Evolutionary conservation across 352 stramenopile species (phyloP).

Genomic region (Elongisporangium senticosum): DNA sequence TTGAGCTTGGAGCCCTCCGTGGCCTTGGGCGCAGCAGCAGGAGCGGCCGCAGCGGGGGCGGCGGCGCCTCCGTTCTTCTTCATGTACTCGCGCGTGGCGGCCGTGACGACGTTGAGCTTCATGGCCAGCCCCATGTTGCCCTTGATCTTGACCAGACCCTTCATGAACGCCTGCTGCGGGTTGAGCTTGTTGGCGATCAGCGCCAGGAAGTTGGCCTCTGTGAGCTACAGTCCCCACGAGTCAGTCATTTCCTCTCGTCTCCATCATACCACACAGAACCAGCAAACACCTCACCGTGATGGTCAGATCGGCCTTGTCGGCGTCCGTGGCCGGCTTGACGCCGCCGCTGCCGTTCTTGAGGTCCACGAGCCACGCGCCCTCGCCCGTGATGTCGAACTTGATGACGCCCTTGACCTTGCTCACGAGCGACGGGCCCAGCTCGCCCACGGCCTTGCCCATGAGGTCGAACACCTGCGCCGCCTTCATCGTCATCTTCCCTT

Average conservation of each 20-base stretch:
- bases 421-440: conserved; percentile 64
- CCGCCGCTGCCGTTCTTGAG: conserved; percentile 72
- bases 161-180: conserved; percentile 93
- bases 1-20: conserved; percentile 27
- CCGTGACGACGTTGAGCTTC: conserved; percentile 91
- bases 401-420: conserved; percentile 74
- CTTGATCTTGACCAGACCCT: conserved; percentile 93
- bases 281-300: conserved; percentile 33
- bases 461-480: conserved; percentile 63
- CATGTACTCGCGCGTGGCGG: conserved; percentile 73
- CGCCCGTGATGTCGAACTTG: conserved; percentile 71
- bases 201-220: conserved; percentile 67
- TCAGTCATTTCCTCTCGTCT: background rate
- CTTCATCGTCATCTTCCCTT: conserved; percentile 17
- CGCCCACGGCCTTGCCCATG: conserved; percentile 62
- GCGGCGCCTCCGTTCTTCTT: conserved; percentile 45
- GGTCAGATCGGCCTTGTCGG: conserved; percentile 69
- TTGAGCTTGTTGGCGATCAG: conserved; percentile 88
- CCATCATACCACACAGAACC: background rate
- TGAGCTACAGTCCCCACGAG: conserved; percentile 24
- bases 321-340: conserved; percentile 33
- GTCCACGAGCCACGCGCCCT: conserved; percentile 69
- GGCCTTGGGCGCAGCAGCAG: conserved; percentile 8
- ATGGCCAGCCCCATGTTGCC: conserved; percentile 93
- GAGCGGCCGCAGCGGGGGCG: conserved; percentile 12